Evolutionary conservation across 2,329 filamentous ascomycete genomes (phyloP).

Genomic region (Neodidymelliopsis sp.): DNA sequence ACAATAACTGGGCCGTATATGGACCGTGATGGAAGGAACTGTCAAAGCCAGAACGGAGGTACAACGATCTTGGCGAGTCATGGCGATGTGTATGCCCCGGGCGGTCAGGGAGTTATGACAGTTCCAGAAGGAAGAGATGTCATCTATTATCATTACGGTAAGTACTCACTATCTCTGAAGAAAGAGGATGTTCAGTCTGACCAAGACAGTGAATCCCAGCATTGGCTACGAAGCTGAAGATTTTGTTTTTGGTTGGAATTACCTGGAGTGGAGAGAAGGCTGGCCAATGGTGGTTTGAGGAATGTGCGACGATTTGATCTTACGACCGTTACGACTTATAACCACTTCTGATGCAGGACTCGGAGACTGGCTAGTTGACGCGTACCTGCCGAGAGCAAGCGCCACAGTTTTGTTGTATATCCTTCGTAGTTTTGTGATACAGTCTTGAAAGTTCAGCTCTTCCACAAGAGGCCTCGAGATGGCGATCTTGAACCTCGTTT

Average conservation of each 20-base stretch:
- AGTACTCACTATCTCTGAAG: constrained; percentile 1
- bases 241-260: constrained; percentile 44
- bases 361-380: neutral
- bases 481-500: too few species aligned
- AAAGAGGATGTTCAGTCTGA: constrained; percentile 5
- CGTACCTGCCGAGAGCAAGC: too few species aligned
- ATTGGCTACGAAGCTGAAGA: constrained; percentile 34
- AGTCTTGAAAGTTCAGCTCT: too few species aligned
- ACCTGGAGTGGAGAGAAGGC: constrained; percentile 36
- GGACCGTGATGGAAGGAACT: constrained; percentile 32
- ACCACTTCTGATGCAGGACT: neutral
- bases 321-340: too few species aligned
- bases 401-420: too few species aligned
- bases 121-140: constrained; percentile 23
- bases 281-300: constrained; percentile 33
- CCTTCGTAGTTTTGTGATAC: too few species aligned
- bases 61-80: constrained; percentile 67
- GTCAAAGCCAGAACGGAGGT: constrained; percentile 63
- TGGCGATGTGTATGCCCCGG: constrained; percentile 49
- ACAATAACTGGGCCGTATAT: constrained; percentile 60
- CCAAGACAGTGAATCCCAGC: constrained; percentile 27
- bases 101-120: constrained; percentile 41
- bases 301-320: neutral
- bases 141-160: constrained; percentile 46
- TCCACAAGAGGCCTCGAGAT: too few species aligned